Evolutionary conservation across 2,329 filamentous ascomycete genomes (phyloP).

Genomic region (Pseudopyricularia cyperi): DNA sequence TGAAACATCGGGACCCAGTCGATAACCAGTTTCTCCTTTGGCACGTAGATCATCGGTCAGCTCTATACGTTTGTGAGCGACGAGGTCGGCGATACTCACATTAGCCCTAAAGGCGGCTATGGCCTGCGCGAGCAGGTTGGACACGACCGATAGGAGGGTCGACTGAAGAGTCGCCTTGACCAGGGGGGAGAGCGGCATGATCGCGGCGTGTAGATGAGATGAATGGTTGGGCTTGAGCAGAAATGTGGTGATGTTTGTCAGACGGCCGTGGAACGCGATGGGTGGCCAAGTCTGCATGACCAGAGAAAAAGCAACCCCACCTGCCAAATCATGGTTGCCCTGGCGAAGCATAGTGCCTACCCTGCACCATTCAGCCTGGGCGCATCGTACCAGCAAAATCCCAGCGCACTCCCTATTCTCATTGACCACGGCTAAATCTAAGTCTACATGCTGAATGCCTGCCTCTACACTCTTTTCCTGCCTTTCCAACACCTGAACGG

Average conservation of each 20-base stretch:
- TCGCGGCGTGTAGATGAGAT: neutral
- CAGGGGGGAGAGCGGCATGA: neutral
- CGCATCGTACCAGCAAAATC: neutral
- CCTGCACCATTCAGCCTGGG: neutral
- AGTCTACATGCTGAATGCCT: no score
- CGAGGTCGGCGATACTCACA: slow-evolving; percentile 26
- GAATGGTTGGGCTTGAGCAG: neutral
- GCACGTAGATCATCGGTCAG: neutral
- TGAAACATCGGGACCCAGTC: slow-evolving; percentile 59
- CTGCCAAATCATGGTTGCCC: no score
- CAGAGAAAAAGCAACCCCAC: no score
- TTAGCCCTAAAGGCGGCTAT: slow-evolving; percentile 48
- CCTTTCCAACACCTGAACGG: no score
- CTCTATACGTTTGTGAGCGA: neutral
- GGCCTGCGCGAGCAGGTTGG: slow-evolving; percentile 61
- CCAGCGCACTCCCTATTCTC: no score
- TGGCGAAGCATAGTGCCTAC: neutral
- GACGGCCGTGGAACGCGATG: no score
- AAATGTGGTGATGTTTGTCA: no score
- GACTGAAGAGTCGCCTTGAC: slow-evolving; percentile 51
- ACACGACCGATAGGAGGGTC: slow-evolving; percentile 49
- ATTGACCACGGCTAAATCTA: no score
- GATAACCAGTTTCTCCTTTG: slow-evolving; percentile 45
- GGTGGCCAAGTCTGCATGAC: no score
- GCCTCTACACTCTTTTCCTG: no score